phyloP scores from a whole-genome alignment of 1,284 basidiomycete species.

The Cystobasidiaceae sp. region DNA sequence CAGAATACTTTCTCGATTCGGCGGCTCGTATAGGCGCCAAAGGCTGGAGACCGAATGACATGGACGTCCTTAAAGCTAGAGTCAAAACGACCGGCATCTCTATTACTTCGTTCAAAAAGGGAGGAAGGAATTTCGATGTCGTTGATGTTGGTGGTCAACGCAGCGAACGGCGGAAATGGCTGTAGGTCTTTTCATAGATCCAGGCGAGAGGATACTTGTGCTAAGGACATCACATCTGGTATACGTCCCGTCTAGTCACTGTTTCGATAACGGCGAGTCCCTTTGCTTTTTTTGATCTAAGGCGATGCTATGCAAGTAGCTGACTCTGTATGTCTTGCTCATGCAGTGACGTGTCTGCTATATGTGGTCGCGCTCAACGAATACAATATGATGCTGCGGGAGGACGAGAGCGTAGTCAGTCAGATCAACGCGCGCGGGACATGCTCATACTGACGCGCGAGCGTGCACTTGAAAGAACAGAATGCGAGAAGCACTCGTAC shows the following conservation, averaged over 20 bases:
- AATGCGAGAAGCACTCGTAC: slow-evolving; percentile 26
- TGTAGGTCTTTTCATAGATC: neutral
- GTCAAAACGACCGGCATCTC: slow-evolving; percentile 47
- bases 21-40: slow-evolving; percentile 43
- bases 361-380: slow-evolving; percentile 50
- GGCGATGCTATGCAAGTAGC: too few relatives aligned
- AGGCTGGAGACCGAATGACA: slow-evolving; percentile 46
- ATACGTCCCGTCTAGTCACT: slow-evolving; percentile 1
- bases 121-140: slow-evolving; percentile 12
- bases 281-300: slow-evolving; percentile 51
- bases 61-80: slow-evolving; percentile 47
- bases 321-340: neutral
- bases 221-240: neutral
- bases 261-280: slow-evolving; percentile 56
- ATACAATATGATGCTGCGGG: slow-evolving; percentile 29
- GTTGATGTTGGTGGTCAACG: slow-evolving; percentile 83
- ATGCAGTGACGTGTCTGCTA: slow-evolving; percentile 62
- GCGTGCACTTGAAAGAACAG: slow-evolving; percentile 8
- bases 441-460: neutral
- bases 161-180: slow-evolving; percentile 76
- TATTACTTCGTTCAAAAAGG: slow-evolving; percentile 18
- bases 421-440: neutral
- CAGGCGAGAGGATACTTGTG: too few relatives aligned
- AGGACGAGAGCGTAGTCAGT: slow-evolving; percentile 29
- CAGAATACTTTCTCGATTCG: slow-evolving; percentile 45